A percentile compares a stretch with the other conserved stretches of the same genome.
Evolutionary conservation across 768 basidiomycete genomes (phyloP).

Genomic region (Fomitopsis serialis): DNA sequence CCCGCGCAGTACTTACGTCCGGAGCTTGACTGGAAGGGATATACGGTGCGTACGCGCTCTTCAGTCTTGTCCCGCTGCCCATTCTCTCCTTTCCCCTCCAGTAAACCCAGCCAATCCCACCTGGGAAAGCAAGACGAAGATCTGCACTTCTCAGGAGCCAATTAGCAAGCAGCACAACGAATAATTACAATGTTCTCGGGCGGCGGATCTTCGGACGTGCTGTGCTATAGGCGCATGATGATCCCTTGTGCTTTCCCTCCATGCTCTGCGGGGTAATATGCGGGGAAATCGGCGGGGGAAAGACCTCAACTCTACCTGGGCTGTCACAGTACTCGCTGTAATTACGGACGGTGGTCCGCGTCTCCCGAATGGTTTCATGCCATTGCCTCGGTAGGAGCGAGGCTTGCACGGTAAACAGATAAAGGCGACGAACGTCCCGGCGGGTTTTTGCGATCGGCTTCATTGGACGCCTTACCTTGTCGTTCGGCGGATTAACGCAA

Average conservation of each 20-base stretch:
- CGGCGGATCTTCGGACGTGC: background rate
- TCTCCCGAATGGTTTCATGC: background rate
- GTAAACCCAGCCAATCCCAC: too few relatives aligned
- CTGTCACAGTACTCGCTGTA: background rate
- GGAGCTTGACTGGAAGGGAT: too few relatives aligned
- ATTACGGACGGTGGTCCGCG: background rate
- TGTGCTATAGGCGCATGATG: background rate
- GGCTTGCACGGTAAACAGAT: background rate
- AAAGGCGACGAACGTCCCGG: background rate
- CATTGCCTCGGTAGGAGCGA: background rate
- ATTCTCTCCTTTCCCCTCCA: too few relatives aligned
- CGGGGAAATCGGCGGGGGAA: constrained; percentile 2
- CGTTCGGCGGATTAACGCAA: background rate
- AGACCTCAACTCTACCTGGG: background rate
- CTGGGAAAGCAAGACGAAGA: background rate
- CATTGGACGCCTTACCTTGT: background rate
- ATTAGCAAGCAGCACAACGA: background rate
- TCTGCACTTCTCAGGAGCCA: too few relatives aligned
- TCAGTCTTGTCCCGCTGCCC: too few relatives aligned
- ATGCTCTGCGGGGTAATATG: background rate
- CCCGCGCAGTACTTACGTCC: too few relatives aligned
- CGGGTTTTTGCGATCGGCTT: background rate
- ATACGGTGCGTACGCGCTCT: too few relatives aligned
- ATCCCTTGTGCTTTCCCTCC: constrained; percentile 3
- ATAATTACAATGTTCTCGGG: background rate